phyloP scores from a whole-genome alignment of 768 basidiomycete species.

The Mycena capillaripes region DNA sequence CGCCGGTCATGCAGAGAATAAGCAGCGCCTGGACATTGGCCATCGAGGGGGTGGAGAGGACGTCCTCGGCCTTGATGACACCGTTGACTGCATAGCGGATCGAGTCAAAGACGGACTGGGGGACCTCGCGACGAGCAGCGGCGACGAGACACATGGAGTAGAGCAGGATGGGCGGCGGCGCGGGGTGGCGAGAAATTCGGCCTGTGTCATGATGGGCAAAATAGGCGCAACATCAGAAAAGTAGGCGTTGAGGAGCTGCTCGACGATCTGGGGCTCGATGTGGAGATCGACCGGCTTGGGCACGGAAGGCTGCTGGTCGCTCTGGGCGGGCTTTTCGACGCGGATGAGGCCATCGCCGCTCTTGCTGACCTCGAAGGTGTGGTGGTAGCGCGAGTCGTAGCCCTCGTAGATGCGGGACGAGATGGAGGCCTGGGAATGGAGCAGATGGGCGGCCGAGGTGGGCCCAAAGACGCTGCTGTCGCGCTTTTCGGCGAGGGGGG shows the following conservation, averaged over 20 bases:
- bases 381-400: conserved; percentile 91
- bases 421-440: conserved; percentile 92
- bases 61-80: conserved; percentile 91
- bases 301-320: conserved; percentile 67
- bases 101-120: conserved; percentile 89
- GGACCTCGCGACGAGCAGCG: conserved; percentile 86
- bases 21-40: conserved; percentile 91
- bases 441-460: conserved; percentile 86
- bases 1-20: conserved; percentile 89
- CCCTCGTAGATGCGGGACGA: conserved; percentile 88
- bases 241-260: conserved; percentile 91
- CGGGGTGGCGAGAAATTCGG: conserved; percentile 87
- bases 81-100: conserved; percentile 90
- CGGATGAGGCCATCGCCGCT: conserved; percentile 91
- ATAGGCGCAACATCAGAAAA: conserved; percentile 92
- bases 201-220: conserved; percentile 89
- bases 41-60: conserved; percentile 88
- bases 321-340: conserved; percentile 73
- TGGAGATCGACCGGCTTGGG: conserved; percentile 79
- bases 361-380: conserved; percentile 88
- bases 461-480: conserved; percentile 83
- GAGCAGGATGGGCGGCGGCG: conserved; percentile 85
- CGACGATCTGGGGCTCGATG: conserved; percentile 83
- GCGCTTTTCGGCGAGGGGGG: conserved; percentile 47
- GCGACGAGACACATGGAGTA: conserved; percentile 97